Conservation (phyloP, 2,329 filamentous ascomycete genomes). For the Biscogniauxia marginata region DNA sequence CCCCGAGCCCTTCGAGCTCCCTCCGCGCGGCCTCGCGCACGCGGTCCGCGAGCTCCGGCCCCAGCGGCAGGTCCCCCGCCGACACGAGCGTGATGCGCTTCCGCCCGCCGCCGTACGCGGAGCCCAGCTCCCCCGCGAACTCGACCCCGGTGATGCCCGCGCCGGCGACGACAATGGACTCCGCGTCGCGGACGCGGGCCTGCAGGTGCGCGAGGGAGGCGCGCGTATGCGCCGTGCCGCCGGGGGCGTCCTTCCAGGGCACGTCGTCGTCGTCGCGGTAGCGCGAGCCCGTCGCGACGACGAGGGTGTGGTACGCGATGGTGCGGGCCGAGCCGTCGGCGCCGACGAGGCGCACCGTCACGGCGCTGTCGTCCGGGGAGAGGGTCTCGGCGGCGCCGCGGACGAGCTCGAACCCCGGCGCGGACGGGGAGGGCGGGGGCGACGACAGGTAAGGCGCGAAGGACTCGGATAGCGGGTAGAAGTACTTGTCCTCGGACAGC, state of each 20-base stretch:
- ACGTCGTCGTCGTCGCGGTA: constrained; percentile 37
- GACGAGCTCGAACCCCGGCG: constrained; percentile 51
- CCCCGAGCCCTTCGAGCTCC: constrained; percentile 44
- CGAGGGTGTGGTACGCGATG: constrained; percentile 49
- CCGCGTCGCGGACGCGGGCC: constrained; percentile 39
- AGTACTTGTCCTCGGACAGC: constrained; percentile 42
- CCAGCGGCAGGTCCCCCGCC: constrained; percentile 39
- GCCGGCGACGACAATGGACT: constrained; percentile 51
- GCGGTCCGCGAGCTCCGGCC: constrained; percentile 29
- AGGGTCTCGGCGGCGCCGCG: constrained; percentile 47
- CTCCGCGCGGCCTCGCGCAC: constrained; percentile 39
- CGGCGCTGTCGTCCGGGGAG: constrained; percentile 40
- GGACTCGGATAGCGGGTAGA: constrained; percentile 38
- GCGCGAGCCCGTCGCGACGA: constrained; percentile 55
- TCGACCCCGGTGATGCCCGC: constrained; percentile 52
- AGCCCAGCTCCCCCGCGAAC: constrained; percentile 50
- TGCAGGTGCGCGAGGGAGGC: constrained; percentile 37
- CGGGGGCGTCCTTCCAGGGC: too few species aligned
- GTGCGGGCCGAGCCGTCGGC: constrained; percentile 28
- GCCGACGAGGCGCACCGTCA: constrained; percentile 40
- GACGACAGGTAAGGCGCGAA: constrained; percentile 53
- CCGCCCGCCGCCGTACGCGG: constrained; percentile 41
- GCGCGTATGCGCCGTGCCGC: constrained; percentile 45
- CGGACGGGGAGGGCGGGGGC: too few species aligned
- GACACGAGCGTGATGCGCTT: constrained; percentile 49